A percentile compares a stretch with the other conserved stretches of the same genome.
phyloP scores from a whole-genome alignment of 2,329 filamentous ascomycete species.

The Nannizzia gypsea region DNA sequence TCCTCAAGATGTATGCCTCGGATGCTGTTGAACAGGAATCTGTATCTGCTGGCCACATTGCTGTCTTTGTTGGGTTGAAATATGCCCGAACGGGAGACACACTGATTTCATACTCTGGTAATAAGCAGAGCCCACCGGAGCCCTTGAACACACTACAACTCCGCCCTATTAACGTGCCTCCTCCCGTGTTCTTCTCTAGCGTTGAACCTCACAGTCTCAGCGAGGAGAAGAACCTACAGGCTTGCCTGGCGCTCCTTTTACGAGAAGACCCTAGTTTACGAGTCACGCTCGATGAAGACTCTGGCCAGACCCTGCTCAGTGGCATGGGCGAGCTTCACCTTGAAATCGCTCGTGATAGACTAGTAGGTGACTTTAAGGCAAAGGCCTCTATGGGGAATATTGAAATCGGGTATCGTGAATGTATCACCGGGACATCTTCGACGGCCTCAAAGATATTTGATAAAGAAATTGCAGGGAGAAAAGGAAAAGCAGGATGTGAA shows the following conservation, averaged over 20 bases:
- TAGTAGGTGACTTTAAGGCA: conserved; percentile 79
- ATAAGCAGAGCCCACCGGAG: conserved; percentile 53
- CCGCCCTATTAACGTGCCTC: conserved; percentile 75
- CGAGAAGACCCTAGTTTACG: conserved; percentile 88
- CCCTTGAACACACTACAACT: conserved; percentile 66
- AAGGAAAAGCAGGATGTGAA: conserved; percentile 64
- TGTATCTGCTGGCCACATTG: conserved; percentile 79
- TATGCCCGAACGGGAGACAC: conserved; percentile 90
- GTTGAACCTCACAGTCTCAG: conserved; percentile 68
- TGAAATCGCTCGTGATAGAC: conserved; percentile 78
- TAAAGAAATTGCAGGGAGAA: conserved; percentile 65
- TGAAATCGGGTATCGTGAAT: conserved; percentile 90
- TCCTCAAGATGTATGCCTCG: conserved; percentile 81
- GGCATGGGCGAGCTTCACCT: conserved; percentile 96
- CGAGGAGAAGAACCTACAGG: conserved; percentile 68
- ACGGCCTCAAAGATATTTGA: conserved; percentile 58
- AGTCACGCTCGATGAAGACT: conserved; percentile 74
- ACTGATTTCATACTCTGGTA: conserved; percentile 59
- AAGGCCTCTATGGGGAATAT: conserved; percentile 79
- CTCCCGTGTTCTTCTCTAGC: conserved; percentile 92
- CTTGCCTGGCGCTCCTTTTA: conserved; percentile 63
- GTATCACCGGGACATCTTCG: conserved; percentile 47
- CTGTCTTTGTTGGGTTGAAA: conserved; percentile 82
- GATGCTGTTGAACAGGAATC: conserved; percentile 74
- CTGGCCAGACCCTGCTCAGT: conserved; percentile 81